A percentile compares a stretch with the other conserved stretches of the same genome.
Conservation (phyloP, 2,329 filamentous ascomycete genomes). For the Helotiales sp. region DNA sequence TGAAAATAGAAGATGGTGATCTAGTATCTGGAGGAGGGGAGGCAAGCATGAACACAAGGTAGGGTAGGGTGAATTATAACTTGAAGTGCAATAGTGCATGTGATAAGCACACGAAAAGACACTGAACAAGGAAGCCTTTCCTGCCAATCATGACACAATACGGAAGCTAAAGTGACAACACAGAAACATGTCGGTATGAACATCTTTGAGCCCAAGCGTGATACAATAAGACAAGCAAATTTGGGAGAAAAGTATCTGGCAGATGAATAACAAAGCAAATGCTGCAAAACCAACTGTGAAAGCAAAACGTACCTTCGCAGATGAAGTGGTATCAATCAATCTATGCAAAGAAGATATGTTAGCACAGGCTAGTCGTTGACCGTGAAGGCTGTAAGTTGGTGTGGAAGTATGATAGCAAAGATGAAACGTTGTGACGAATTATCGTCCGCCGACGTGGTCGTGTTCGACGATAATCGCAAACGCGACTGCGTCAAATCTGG, state of each 20-base stretch:
- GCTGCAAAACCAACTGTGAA: background rate
- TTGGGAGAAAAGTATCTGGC: background rate
- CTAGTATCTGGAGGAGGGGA: no score
- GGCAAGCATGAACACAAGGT: background rate
- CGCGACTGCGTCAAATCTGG: no score
- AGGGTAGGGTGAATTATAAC: no score
- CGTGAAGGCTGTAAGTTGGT: no score
- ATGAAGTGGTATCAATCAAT: background rate
- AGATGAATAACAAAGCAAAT: background rate
- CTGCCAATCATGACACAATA: background rate
- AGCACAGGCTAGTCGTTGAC: no score
- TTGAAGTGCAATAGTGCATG: no score
- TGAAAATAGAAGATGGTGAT: no score
- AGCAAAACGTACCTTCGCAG: background rate
- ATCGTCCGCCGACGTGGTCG: background rate
- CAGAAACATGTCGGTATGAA: background rate
- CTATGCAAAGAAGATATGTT: background rate
- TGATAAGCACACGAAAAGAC: background rate
- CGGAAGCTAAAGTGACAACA: background rate
- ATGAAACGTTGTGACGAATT: background rate
- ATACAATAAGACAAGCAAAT: background rate
- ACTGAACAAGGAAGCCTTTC: background rate
- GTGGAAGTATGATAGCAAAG: background rate
- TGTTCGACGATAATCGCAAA: background rate
- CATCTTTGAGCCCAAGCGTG: background rate